phyloP scores from a whole-genome alignment of 768 basidiomycete genomes.

The Mycena belliarum region DNA sequence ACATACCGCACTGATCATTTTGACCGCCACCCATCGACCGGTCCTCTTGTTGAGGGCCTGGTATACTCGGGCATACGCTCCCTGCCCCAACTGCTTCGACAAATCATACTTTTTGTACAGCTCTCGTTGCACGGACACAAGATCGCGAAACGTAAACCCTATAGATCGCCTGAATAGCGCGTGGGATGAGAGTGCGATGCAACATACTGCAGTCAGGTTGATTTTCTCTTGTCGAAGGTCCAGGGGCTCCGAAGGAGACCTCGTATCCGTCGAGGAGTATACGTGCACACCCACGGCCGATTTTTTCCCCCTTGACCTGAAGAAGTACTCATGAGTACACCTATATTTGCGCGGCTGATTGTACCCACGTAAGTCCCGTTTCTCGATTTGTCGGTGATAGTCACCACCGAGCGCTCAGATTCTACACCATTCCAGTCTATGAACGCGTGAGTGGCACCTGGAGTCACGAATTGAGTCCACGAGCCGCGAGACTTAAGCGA shows the following conservation, averaged over 20 bases:
- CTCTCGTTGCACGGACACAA: background rate
- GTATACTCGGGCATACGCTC: conserved; percentile 88
- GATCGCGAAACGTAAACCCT: conserved; percentile 15
- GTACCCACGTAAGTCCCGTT: conserved; percentile 16
- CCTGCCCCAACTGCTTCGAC: conserved; percentile 75
- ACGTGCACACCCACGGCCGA: background rate
- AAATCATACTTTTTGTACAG: conserved; percentile 36
- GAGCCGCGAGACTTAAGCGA: background rate
- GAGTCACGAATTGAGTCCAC: background rate
- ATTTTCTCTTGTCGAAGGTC: background rate
- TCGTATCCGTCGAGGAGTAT: conserved; percentile 6
- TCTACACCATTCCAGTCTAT: conserved; percentile 7
- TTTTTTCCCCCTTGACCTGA: background rate
- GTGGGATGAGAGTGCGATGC: background rate
- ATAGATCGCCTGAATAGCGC: background rate
- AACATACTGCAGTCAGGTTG: conserved; percentile 15
- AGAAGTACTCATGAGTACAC: background rate
- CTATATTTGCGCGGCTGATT: background rate
- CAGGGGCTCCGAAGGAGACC: conserved; percentile 6
- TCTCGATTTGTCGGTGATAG: conserved; percentile 1
- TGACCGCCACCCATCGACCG: conserved; percentile 81
- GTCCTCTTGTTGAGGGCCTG: conserved; percentile 74
- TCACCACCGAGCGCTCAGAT: background rate
- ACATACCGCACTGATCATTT: conserved; percentile 67
- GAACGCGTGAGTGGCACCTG: conserved; percentile 1